phyloP scores from a whole-genome alignment of 805 yeast species.

The Helenozyma rhizophorensis region DNA sequence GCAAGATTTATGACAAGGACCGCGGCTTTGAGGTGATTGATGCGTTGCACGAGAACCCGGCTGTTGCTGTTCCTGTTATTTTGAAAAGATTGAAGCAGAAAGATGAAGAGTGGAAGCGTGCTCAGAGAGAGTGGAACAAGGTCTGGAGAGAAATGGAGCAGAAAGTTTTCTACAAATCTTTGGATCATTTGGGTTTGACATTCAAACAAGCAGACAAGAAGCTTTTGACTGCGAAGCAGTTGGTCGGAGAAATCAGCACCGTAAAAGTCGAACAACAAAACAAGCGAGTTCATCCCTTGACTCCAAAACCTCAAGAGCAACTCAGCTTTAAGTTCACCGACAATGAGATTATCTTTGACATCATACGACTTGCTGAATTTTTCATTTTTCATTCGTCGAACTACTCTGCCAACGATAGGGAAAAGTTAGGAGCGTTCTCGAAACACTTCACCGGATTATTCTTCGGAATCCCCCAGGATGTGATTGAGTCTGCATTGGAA shows the following conservation, averaged over 20 bases:
- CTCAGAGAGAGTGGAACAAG: slow-evolving; percentile 98
- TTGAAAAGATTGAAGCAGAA: slow-evolving; percentile 91
- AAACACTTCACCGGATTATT: slow-evolving; percentile 67
- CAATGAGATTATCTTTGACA: slow-evolving; percentile 65
- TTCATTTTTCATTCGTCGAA: slow-evolving; percentile 66
- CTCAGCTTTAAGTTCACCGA: slow-evolving; percentile 64
- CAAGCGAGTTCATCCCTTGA: slow-evolving; percentile 78
- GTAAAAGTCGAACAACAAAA: slow-evolving; percentile 88
- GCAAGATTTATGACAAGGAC: slow-evolving; percentile 90
- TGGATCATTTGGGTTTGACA: slow-evolving; percentile 93
- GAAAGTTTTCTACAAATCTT: slow-evolving; percentile 85
- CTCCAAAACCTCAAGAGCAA: slow-evolving; percentile 80
- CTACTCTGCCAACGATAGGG: slow-evolving; percentile 78
- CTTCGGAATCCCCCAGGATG: slow-evolving; percentile 55
- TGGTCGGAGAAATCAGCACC: slow-evolving; percentile 87
- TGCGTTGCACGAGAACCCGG: slow-evolving; percentile 92
- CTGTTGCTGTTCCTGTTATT: slow-evolving; percentile 91
- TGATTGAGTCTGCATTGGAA: slow-evolving; percentile 38
- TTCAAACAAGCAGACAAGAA: slow-evolving; percentile 97
- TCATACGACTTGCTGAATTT: slow-evolving; percentile 59
- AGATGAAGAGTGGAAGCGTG: slow-evolving; percentile 98
- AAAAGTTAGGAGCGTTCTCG: slow-evolving; percentile 66
- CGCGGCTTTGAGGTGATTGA: slow-evolving; percentile 95
- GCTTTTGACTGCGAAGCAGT: slow-evolving; percentile 79
- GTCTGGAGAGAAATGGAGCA: slow-evolving; percentile 99